Evolutionary conservation across 345 rosid genomes (phyloP).

Genomic region (Eucalyptus grandis): DNA sequence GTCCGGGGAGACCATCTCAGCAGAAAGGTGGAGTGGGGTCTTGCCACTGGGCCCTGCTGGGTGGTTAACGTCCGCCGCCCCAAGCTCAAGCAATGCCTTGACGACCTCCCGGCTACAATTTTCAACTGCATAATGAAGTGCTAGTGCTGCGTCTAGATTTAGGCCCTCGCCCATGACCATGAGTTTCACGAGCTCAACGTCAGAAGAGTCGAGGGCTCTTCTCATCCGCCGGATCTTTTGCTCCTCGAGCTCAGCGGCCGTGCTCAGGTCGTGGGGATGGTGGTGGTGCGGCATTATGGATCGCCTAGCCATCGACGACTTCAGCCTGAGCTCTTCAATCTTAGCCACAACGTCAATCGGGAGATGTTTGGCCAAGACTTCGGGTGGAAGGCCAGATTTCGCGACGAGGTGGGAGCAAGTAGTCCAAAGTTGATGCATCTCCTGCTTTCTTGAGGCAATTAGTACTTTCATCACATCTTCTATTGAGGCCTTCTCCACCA

Average conservation of each 20-base stretch:
- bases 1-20: conserved; percentile 45
- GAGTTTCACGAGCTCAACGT: conserved; percentile 62
- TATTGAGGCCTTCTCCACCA: conserved; percentile 96
- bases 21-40: conserved; percentile 39
- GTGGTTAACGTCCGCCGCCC: conserved; percentile 37
- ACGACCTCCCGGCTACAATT: conserved; percentile 42
- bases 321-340: conserved; percentile 38
- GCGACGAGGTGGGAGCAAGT: conserved; percentile 97
- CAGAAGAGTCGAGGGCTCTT: conserved; percentile 88
- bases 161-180: conserved; percentile 59
- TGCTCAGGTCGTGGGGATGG: conserved; percentile 10
- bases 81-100: conserved; percentile 42
- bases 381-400: conserved; percentile 55
- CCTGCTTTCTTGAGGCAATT: conserved; percentile 95
- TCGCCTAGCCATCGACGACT: conserved; percentile 17
- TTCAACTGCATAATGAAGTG: conserved; percentile 41
- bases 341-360: conserved; percentile 38
- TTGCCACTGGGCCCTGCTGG: conserved; percentile 34
- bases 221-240: conserved; percentile 92
- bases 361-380: conserved; percentile 34
- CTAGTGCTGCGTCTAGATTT: conserved; percentile 33
- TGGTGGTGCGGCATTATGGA: conserved; percentile 5
- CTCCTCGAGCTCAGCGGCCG: conserved; percentile 78
- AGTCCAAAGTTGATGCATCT: conserved; percentile 93
- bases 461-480: conserved; percentile 98